Evolutionary conservation across 805 yeast genomes (phyloP), one percentile per base, ranked within the genome.

Genomic region (Lipomyces kockii): DNA sequence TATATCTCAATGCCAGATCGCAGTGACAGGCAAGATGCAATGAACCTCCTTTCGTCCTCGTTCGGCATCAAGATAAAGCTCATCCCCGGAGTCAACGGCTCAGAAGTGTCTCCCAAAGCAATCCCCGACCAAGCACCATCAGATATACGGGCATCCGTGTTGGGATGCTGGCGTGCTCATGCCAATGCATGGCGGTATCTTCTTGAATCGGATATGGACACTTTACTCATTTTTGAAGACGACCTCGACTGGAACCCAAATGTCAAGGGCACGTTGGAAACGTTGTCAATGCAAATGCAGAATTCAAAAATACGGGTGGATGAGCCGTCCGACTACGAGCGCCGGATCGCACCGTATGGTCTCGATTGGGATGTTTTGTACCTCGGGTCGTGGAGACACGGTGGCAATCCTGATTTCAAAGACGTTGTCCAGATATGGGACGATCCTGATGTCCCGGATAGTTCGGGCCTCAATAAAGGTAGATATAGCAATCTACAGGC

Each of bases 151-250:
- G 54, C 55, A 20, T 39, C 51, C 37, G 68, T 32, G 29, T 46
- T 65, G 22, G 68, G 68, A 5, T 65, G 68, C 65, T 65, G 68
- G 68, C 37, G 68, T 7, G 68, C 68, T 3, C 68, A 65, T 25
- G 68, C 62, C 12, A 51, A 65, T 27, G 68, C 65, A 25, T 65
- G 68, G 68, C 46, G 64, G 20, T 22, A 56, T 14, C 35, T 65
- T 39, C 62, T 65, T n/a, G 65, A 61, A 20, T 17, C 62, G 7
- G 62, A 65, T n/a, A n/a, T 27, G 43, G 68, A 65, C 52, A 65
- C 68, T 5, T 22, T 65, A 12, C 65, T 65, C 17, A 39, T 65
- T 12, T 54, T 65, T 11, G 68, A 65, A 49, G 68, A 65, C 57
- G 68, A 65, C 43, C 65, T 61, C 49, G 68, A 65, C 62, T 65